phyloP scores from a whole-genome alignment of 2,329 filamentous ascomycete species.

The Colletotrichum echinochloae region DNA sequence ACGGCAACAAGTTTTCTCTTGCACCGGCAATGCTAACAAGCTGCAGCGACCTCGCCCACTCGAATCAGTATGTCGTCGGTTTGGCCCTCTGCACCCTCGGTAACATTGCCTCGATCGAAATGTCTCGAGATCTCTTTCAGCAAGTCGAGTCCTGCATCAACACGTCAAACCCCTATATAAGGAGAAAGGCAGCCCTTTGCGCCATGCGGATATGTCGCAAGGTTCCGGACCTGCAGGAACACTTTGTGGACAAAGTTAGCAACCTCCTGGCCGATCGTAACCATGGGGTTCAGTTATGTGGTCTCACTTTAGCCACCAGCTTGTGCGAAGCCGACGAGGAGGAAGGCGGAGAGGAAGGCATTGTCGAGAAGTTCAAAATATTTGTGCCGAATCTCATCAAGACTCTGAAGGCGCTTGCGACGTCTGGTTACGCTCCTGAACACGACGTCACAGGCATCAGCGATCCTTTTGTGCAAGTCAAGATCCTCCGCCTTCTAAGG shows the following conservation, averaged over 20 bases:
- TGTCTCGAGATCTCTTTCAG: conserved; percentile 96
- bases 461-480: conserved; percentile 97
- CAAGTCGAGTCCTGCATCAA: conserved; percentile 94
- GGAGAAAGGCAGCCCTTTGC: conserved; percentile 96
- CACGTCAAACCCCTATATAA: conserved; percentile 97
- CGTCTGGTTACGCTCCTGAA: conserved; percentile 95
- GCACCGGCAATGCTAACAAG: conserved; percentile 49
- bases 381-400: conserved; percentile 88
- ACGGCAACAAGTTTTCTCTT: background rate
- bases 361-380: conserved; percentile 90
- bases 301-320: conserved; percentile 89
- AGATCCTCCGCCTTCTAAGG: conserved; percentile 87
- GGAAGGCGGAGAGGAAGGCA: conserved; percentile 88
- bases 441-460: conserved; percentile 99
- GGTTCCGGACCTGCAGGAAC: conserved; percentile 95
- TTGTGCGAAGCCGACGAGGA: conserved; percentile 95
- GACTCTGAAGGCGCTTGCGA: conserved; percentile 90
- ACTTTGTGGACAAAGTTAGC: conserved; percentile 95
- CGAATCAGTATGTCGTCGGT: conserved; percentile 98
- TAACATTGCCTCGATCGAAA: conserved; percentile 97
- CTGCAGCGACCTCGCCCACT: conserved; percentile 89
- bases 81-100: conserved; percentile 95
- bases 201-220: conserved; percentile 99
- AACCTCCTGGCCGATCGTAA: conserved; percentile 91
- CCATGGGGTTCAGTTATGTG: conserved; percentile 93